Conservation (phyloP, 352 stramenopile species). For the Globisporangium camurandrum region DNA sequence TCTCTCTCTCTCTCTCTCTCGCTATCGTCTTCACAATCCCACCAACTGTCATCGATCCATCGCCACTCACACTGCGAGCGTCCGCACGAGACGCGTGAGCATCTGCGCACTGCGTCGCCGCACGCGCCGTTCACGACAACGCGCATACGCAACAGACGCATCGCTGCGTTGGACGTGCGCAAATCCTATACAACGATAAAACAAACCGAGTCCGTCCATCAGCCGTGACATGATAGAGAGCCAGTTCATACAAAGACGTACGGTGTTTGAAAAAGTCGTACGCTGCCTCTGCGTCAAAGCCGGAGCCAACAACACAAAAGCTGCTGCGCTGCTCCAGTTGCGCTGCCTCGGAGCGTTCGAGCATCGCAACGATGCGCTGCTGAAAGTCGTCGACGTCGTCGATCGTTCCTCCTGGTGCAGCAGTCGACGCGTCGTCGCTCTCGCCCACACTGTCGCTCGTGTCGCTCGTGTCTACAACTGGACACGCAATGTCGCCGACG, state of each 20-base stretch:
- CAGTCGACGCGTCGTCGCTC: neutral
- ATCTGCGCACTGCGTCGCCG: neutral
- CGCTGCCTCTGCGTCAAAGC: conserved; percentile 43
- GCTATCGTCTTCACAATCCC: too few relatives aligned
- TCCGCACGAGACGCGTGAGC: too few relatives aligned
- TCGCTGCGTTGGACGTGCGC: too few relatives aligned
- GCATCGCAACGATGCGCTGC: conserved; percentile 41
- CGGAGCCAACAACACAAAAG: conserved; percentile 35
- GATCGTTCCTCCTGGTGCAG: too few relatives aligned
- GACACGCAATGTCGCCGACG: conserved; percentile 50
- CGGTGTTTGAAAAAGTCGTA: conserved; percentile 70
- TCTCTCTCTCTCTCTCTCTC: too few relatives aligned
- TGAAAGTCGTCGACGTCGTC: conserved; percentile 35
- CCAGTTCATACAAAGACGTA: too few relatives aligned
- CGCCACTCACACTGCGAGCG: too few relatives aligned
- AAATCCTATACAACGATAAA: too few relatives aligned
- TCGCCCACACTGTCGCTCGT: neutral
- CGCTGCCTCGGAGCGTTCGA: conserved; percentile 38
- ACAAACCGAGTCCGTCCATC: neutral
- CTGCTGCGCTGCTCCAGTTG: conserved; percentile 34
- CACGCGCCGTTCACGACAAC: conserved; percentile 9
- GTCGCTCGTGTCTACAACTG: conserved; percentile 17
- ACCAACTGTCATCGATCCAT: too few relatives aligned
- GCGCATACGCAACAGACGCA: conserved; percentile 15
- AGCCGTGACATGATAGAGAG: too few relatives aligned